phyloP scores from a whole-genome alignment of 2,329 filamentous ascomycete species.

The Shiraia bambusicola region DNA sequence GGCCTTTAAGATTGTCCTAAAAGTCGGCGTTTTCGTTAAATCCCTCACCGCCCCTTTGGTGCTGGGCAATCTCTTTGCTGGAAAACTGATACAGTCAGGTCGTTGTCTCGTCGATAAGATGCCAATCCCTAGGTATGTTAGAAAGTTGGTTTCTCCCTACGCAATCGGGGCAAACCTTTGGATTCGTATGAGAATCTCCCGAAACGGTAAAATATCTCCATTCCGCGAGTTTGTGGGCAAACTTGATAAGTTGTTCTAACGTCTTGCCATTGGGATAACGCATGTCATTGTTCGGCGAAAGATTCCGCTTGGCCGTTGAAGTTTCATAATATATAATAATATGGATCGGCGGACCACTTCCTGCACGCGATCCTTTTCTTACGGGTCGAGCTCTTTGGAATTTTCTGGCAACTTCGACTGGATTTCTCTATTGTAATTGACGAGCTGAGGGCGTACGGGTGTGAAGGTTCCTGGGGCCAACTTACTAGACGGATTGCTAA shows the following conservation, averaged over 20 bases:
- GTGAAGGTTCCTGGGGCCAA: too few relatives aligned
- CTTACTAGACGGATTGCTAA: too few relatives aligned
- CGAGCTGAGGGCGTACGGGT: too few relatives aligned
- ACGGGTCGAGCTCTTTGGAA: too few relatives aligned
- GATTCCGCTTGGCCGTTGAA: neutral
- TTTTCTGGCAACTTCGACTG: too few relatives aligned
- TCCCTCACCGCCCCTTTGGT: neutral
- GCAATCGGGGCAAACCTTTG: neutral
- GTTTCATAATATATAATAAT: slow-evolving; percentile 1
- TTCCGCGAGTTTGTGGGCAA: neutral
- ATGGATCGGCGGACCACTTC: neutral
- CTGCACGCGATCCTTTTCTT: neutral
- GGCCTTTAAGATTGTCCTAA: slow-evolving; percentile 1
- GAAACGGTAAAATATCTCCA: neutral
- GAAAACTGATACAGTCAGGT: neutral
- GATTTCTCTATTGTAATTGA: too few relatives aligned
- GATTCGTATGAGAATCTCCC: slow-evolving; percentile 1
- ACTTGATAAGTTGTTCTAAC: neutral
- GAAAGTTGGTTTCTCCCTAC: neutral
- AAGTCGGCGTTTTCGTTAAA: slow-evolving; percentile 1
- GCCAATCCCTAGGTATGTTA: neutral
- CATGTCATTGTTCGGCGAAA: neutral
- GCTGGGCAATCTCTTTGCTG: neutral
- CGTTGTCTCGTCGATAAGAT: neutral
- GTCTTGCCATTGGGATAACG: slow-evolving; percentile 1